Percentiles rank a stretch among this genome's conserved stretches.
phyloP scores from a whole-genome alignment of 495 filamentous ascomycete genomes.

The Ascodesmis nigricans region DNA sequence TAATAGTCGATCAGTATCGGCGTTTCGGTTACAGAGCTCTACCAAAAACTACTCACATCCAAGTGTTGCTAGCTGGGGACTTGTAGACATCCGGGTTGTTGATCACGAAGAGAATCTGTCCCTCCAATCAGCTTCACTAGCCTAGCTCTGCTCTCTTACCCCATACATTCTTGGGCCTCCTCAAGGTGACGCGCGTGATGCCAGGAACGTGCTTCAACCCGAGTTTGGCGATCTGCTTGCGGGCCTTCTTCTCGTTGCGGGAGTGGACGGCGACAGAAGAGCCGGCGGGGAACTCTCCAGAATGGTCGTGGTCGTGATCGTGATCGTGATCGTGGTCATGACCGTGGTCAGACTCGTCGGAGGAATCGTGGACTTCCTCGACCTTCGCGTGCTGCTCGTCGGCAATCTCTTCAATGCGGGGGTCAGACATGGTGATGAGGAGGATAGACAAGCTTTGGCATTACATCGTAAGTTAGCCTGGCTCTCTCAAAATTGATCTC shows the following conservation, averaged over 20 bases:
- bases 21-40: background rate
- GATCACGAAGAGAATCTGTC: constrained; percentile 93
- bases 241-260: constrained; percentile 98
- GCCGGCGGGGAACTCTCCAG: constrained; percentile 51
- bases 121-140: background rate
- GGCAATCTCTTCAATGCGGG: constrained; percentile 89
- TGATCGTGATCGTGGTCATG: constrained; percentile 41
- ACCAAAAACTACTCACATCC: constrained; percentile 71
- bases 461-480: too few species aligned
- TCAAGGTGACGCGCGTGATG: constrained; percentile 92
- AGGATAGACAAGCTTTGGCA: too few species aligned
- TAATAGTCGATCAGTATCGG: constrained; percentile 22
- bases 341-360: constrained; percentile 48
- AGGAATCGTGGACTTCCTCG: constrained; percentile 44
- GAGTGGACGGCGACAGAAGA: constrained; percentile 79
- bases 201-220: constrained; percentile 88
- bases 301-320: constrained; percentile 41
- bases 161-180: constrained; percentile 92
- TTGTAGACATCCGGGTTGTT: constrained; percentile 99
- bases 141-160: background rate
- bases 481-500: too few species aligned
- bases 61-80: constrained; percentile 93
- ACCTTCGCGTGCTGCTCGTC: constrained; percentile 74
- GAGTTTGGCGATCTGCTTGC: constrained; percentile 95
- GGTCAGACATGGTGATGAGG: constrained; percentile 73